phyloP scores from a whole-genome alignment of 495 filamentous ascomycete species.

The Penicillium waksmanii region DNA sequence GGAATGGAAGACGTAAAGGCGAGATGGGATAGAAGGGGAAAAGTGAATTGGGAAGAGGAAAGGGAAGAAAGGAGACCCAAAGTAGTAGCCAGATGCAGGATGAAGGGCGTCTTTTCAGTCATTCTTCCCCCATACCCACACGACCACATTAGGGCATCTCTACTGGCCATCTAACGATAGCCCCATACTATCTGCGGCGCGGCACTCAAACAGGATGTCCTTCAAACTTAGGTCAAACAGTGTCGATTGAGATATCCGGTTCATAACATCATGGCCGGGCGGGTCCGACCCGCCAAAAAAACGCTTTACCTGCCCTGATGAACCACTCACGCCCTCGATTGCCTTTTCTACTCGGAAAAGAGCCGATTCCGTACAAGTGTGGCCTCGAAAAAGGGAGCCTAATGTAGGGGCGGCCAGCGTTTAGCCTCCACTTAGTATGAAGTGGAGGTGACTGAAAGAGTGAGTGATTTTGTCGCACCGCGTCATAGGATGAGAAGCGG shows the following conservation, averaged over 20 bases:
- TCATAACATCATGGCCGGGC: conserved; percentile 3
- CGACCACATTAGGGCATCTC: neutral
- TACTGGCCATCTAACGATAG: neutral
- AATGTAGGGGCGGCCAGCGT: neutral
- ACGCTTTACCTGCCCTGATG: neutral
- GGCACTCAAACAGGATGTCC: neutral
- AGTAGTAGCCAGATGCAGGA: neutral
- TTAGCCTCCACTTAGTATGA: conserved; percentile 3
- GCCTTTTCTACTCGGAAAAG: neutral
- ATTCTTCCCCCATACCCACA: neutral
- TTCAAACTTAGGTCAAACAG: neutral
- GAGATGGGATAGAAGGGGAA: neutral
- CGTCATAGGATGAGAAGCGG: conserved; percentile 6
- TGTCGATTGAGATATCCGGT: neutral
- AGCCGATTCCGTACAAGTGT: neutral
- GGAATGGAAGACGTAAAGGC: neutral
- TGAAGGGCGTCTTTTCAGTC: neutral
- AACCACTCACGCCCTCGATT: neutral
- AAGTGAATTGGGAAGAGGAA: conserved; percentile 2
- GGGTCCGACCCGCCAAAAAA: conserved; percentile 1
- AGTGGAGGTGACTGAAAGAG: conserved; percentile 1
- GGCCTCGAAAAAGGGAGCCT: neutral
- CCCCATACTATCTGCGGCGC: neutral
- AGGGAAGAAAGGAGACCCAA: neutral
- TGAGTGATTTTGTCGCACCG: conserved; percentile 9